Percentiles rank a stretch among this genome's conserved stretches.
phyloP scores from a whole-genome alignment of 2,329 filamentous ascomycete species.

The Gremmenia infestans region DNA sequence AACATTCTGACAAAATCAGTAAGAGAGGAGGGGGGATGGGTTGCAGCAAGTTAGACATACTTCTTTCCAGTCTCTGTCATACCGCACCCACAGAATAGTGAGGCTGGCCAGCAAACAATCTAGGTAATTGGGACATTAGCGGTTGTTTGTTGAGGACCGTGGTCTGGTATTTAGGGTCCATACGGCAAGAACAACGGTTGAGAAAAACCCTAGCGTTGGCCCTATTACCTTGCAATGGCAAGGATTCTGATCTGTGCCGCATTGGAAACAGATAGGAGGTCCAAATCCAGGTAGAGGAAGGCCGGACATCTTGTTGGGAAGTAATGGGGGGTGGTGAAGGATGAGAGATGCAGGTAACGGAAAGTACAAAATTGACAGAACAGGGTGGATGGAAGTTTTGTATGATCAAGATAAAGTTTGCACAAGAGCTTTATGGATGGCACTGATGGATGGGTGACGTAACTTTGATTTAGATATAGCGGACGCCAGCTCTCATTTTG shows the following conservation, averaged over 20 bases:
- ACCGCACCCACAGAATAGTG: conserved; percentile 52
- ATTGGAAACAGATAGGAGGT: conserved; percentile 32
- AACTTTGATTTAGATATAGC: too few relatives aligned
- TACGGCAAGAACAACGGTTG: conserved; percentile 46
- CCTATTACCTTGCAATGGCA: conserved; percentile 53
- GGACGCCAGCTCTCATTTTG: too few relatives aligned
- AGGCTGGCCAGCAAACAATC: conserved; percentile 51
- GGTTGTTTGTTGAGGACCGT: background rate
- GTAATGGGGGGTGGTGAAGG: too few relatives aligned
- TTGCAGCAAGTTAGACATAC: conserved; percentile 33
- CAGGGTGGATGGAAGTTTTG: too few relatives aligned
- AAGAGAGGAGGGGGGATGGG: background rate
- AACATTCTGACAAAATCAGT: conserved; percentile 38
- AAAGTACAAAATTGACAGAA: too few relatives aligned
- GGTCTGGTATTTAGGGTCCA: conserved; percentile 20
- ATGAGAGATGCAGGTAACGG: too few relatives aligned
- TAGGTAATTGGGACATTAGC: background rate
- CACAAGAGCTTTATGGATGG: too few relatives aligned
- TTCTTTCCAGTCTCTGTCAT: conserved; percentile 48
- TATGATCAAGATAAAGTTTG: too few relatives aligned
- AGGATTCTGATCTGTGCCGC: conserved; percentile 51
- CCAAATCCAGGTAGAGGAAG: too few relatives aligned
- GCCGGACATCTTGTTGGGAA: too few relatives aligned
- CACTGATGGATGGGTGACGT: too few relatives aligned
- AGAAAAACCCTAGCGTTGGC: conserved; percentile 44